These are phyloP conservation scores for Leucoagaricus sp. DNA, from an alignment of 1,284 basidiomycete species.

Conservation along the genomic window DNA sequence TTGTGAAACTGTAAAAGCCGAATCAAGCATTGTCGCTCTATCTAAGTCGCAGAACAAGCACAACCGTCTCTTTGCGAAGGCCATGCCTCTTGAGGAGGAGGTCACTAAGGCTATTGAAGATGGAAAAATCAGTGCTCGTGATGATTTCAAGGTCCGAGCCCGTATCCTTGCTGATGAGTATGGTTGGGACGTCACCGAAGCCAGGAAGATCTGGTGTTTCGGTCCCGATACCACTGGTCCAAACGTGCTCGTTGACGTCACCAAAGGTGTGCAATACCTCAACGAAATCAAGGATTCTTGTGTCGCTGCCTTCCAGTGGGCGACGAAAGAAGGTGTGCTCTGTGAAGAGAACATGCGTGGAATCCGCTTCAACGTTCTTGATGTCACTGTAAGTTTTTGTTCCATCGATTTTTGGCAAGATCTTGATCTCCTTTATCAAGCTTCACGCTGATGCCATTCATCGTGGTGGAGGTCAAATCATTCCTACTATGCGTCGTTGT, in stretches of 20 bases:
- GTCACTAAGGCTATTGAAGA: conserved; percentile 91
- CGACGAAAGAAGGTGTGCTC: conserved; percentile 96
- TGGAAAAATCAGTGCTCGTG: conserved; percentile 88
- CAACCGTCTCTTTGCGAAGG: conserved; percentile 97
- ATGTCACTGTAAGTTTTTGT: conserved; percentile 78
- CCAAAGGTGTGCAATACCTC: conserved; percentile 98
- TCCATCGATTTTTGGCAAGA: background rate
- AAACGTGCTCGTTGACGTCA: conserved; percentile 96
- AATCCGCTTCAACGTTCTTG: conserved; percentile 94
- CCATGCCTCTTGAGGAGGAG: conserved; percentile 92
- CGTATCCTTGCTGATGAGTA: conserved; percentile 95
- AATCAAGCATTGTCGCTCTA: conserved; percentile 94
- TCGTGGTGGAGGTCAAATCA: conserved; percentile 98
- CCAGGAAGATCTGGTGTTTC: conserved; percentile 99
- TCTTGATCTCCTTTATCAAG: conserved; percentile 38
- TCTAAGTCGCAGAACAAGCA: conserved; percentile 99
- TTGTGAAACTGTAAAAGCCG: conserved; percentile 96
- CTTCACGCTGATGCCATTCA: conserved; percentile 99
- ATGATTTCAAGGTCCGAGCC: conserved; percentile 97
- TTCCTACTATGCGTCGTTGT: conserved; percentile 95
- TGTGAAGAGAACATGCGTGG: conserved; percentile 99
- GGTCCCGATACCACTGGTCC: conserved; percentile 98
- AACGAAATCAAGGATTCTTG: conserved; percentile 99
- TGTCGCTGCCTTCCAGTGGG: conserved; percentile 99
- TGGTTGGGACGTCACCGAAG: conserved; percentile 99